Evolutionary conservation across 129 eudicot species (phyloP).

Genomic region (Chrysanthemum makinoi): DNA sequence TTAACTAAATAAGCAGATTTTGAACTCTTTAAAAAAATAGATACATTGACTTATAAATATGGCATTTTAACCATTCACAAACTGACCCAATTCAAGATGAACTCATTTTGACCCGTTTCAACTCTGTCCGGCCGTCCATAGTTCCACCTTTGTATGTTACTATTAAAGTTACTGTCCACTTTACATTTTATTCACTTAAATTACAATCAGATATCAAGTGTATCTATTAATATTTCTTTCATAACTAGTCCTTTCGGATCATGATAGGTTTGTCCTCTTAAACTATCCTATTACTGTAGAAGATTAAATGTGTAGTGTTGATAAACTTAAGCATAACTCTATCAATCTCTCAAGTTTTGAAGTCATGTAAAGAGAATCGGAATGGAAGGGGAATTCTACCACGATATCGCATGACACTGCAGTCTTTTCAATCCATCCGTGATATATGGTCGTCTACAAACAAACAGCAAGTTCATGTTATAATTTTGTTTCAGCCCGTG

Average conservation of each 20-base stretch:
- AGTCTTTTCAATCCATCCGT: constrained; percentile 57
- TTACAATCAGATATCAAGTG: background rate
- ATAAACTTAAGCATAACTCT: constrained; percentile 46
- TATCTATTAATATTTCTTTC: background rate
- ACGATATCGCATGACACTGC: constrained; percentile 69
- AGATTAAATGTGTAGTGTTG: background rate
- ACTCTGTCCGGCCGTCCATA: background rate
- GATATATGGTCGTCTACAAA: constrained; percentile 68
- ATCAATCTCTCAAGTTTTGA: constrained; percentile 80
- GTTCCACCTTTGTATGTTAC: background rate
- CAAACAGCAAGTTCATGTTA: background rate
- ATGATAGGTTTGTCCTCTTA: background rate
- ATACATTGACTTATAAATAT: too few relatives aligned
- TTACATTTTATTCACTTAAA: background rate
- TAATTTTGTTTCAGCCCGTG: background rate
- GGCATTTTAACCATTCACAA: too few relatives aligned
- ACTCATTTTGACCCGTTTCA: background rate
- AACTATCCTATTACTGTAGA: background rate
- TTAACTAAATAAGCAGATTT: too few relatives aligned
- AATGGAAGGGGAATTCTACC: constrained; percentile 73
- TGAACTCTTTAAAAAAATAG: too few relatives aligned
- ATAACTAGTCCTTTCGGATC: background rate
- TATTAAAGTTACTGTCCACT: too few relatives aligned
- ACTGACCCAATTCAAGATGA: too few relatives aligned
- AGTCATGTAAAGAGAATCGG: constrained; percentile 79